Base-by-base conservation (phyloP, 257 asterid species). In the Cynanchum wilfordii region DNA sequence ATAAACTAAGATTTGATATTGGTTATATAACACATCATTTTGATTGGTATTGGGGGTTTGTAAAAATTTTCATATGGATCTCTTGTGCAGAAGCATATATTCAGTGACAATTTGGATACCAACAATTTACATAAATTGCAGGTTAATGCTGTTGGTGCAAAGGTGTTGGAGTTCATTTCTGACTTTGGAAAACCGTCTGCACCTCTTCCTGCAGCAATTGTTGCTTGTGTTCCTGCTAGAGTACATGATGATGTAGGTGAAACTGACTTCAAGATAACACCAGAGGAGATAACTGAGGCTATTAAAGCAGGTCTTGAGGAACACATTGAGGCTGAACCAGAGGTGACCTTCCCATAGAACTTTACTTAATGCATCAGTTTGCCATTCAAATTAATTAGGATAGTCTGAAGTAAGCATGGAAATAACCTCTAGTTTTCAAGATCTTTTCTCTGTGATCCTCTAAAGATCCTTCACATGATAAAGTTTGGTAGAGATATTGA, bases 141-240 rank as follows among this genome's bases (percentile, higher is more conserved):
- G 99, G 99, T 95, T 78, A 95, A 95, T 85, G 84, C 94, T 69
- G 74, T 88, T 76, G 99, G 99, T 52, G 97, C 99, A 54, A 82
- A 87, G 82, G 95, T 95, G 76, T 85, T 95, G 89, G 97, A 95
- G 83, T 95, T 88, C 84, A 82, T 90, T 69, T 89, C 99, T 49
- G 99, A 95, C 84, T 92, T 80, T 75, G 98, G 99, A 76, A 90
- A 88, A 80, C 89, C 96, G 75, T 83, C 96, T 75, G 96, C 99
- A 59, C 98, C 96, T 4, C 87, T 76, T 73, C 98, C 99, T 69
- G 96, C 98, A 67, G 99, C 99, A 75, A 89, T 95, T 82, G 99
- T 95, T 84, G 98, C 96, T 49, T 95, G 99, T 80, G 90, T 95
- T 72, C 99, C 98, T 5, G 84, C 69, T 83, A 90, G 84, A 82